phyloP scores from a whole-genome alignment of 148 eudicot genomes.

The Amaranthus palmeri region DNA sequence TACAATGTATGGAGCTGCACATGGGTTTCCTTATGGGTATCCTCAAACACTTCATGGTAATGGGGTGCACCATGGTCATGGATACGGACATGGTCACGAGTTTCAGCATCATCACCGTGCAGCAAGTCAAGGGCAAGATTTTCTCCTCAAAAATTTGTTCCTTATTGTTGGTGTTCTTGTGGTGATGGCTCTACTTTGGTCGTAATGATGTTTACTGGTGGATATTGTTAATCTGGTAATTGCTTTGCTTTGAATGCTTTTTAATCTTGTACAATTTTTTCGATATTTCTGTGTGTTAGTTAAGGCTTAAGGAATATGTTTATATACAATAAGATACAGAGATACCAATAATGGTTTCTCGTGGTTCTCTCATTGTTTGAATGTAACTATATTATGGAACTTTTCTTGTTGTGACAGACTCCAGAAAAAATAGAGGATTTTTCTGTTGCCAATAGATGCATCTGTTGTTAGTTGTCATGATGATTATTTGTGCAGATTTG shows the following conservation, averaged over 20 bases:
- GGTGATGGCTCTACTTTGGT: slow-evolving; percentile 33
- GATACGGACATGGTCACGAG: slow-evolving; percentile 8
- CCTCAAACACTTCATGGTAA: slow-evolving; percentile 31
- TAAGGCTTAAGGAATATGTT: slow-evolving; percentile 10
- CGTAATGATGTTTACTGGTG: not conserved
- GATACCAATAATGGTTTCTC: not conserved
- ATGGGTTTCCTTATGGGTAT: slow-evolving; percentile 42
- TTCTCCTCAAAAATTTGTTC: slow-evolving; percentile 38
- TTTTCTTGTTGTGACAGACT: not conserved
- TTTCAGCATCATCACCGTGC: slow-evolving; percentile 3
- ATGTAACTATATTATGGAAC: slow-evolving; percentile 7
- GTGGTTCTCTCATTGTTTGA: slow-evolving; percentile 3
- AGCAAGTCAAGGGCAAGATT: slow-evolving; percentile 36
- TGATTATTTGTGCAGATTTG: not conserved
- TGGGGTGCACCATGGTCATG: slow-evolving; percentile 17
- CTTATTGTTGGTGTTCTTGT: slow-evolving; percentile 35
- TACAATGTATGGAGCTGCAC: slow-evolving; percentile 36
- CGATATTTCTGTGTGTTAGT: not conserved
- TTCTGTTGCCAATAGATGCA: not conserved
- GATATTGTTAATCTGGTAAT: slow-evolving; percentile 3
- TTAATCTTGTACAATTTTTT: slow-evolving; percentile 18
- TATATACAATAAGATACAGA: slow-evolving; percentile 11
- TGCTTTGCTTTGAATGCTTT: slow-evolving; percentile 5
- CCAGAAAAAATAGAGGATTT: not conserved
- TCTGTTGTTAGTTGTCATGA: not conserved